Conservation (phyloP, 2,329 filamentous ascomycete genomes). For the Graphilbum sp. region DNA sequence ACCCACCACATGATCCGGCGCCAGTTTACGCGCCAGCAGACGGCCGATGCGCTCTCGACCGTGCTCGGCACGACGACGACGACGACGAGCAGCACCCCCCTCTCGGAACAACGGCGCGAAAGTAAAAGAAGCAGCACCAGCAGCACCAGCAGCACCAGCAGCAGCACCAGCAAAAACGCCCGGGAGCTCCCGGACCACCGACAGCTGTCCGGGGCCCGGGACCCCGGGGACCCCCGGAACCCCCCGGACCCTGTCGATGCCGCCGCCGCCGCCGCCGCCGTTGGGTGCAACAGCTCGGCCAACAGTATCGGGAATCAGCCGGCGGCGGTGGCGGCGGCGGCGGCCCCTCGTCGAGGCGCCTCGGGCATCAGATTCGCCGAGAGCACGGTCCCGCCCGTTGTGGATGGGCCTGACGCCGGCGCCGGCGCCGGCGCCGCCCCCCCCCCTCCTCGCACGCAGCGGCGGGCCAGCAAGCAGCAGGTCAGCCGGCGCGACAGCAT, state of each 20-base stretch:
- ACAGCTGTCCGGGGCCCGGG: background rate
- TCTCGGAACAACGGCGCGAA: too few relatives aligned
- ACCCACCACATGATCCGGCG: constrained; percentile 40
- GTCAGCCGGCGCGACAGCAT: constrained; percentile 37
- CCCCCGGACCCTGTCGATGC: background rate
- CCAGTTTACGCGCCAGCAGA: constrained; percentile 33
- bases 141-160: too few relatives aligned
- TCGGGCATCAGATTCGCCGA: constrained; percentile 7
- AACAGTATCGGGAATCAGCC: too few relatives aligned
- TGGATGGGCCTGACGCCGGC: background rate
- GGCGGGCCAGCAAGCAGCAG: constrained; percentile 10
- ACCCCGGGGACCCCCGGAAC: too few relatives aligned
- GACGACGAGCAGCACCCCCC: too few relatives aligned
- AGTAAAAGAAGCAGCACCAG: too few relatives aligned
- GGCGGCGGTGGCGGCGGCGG: too few relatives aligned
- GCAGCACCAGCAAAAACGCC: too few relatives aligned
- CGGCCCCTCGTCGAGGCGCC: too few relatives aligned
- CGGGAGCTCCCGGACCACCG: background rate
- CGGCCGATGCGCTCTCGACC: constrained; percentile 15
- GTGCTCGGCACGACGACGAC: constrained; percentile 1
- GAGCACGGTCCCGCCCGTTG: background rate
- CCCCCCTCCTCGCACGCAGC: too few relatives aligned
- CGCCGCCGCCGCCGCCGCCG: background rate
- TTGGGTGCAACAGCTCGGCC: too few relatives aligned
- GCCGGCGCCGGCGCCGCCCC: background rate